Evolutionary conservation across 2,329 filamentous ascomycete genomes (phyloP).

Genomic region (Talaromyces sp.): DNA sequence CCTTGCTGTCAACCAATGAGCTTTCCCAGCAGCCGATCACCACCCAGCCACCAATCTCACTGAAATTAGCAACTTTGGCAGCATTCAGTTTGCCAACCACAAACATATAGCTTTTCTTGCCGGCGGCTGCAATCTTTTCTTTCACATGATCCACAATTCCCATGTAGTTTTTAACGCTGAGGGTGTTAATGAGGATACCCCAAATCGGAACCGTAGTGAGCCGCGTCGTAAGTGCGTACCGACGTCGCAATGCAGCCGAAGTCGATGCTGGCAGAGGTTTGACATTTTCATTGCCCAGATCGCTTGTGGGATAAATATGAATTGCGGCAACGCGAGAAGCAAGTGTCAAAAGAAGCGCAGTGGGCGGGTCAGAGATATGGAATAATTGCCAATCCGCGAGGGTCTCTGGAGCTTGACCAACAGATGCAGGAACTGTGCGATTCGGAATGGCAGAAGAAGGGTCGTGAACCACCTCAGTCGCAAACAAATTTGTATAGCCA

Average conservation of each 20-base stretch:
- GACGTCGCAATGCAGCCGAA: slow-evolving; percentile 69
- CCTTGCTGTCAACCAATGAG: slow-evolving; percentile 82
- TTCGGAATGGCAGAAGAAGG: slow-evolving; percentile 84
- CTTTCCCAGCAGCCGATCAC: slow-evolving; percentile 99
- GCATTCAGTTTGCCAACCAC: slow-evolving; percentile 96
- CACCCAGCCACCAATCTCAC: slow-evolving; percentile 94
- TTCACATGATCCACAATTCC: slow-evolving; percentile 75
- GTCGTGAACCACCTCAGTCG: slow-evolving; percentile 74
- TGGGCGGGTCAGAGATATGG: slow-evolving; percentile 79
- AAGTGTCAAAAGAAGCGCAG: slow-evolving; percentile 82
- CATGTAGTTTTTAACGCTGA: slow-evolving; percentile 89
- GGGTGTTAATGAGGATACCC: slow-evolving; percentile 93
- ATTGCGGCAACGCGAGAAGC: slow-evolving; percentile 78
- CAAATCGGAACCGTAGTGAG: slow-evolving; percentile 82
- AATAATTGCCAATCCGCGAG: slow-evolving; percentile 75
- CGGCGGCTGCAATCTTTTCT: slow-evolving; percentile 71
- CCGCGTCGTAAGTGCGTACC: slow-evolving; percentile 82
- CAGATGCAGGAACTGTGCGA: slow-evolving; percentile 64
- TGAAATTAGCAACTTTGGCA: slow-evolving; percentile 94
- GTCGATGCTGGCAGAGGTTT: slow-evolving; percentile 54
- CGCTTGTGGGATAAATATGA: slow-evolving; percentile 70
- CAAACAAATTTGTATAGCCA: slow-evolving; percentile 72
- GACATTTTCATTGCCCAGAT: slow-evolving; percentile 28
- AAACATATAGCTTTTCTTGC: slow-evolving; percentile 94
- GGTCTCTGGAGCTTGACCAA: slow-evolving; percentile 47